Evolutionary conservation across 257 asterid genomes (phyloP).

Genomic region (Gentiana dahurica): DNA sequence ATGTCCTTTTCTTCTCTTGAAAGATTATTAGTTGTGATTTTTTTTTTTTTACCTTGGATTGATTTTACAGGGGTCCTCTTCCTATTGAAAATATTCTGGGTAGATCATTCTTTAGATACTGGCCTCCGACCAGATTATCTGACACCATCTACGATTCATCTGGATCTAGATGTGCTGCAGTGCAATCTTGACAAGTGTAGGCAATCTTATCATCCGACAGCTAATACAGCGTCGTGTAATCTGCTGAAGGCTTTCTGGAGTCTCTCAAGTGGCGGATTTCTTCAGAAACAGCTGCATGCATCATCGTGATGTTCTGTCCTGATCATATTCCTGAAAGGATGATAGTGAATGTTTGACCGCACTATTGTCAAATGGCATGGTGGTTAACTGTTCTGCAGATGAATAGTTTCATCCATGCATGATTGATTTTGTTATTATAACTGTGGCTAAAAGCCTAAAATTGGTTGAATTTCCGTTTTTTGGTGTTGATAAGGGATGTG

Average conservation of each 20-base stretch:
- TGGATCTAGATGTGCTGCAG: constrained; percentile 4
- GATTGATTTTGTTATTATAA: neutral
- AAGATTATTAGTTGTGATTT: too few species aligned
- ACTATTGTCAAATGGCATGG: too few species aligned
- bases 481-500: too few species aligned
- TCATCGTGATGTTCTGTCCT: neutral
- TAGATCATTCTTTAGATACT: constrained; percentile 31
- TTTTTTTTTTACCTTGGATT: neutral
- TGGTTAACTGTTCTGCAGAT: neutral
- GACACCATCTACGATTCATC: constrained; percentile 11
- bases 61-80: constrained; percentile 30
- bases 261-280: neutral
- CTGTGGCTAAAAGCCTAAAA: neutral
- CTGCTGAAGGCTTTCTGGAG: neutral
- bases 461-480: too few species aligned
- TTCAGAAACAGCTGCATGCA: neutral
- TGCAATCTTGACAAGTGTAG: constrained; percentile 8
- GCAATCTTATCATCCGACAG: too few species aligned
- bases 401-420: constrained; percentile 2
- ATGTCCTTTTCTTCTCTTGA: too few species aligned
- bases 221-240: neutral
- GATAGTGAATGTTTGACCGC: constrained; percentile 16
- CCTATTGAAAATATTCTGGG: constrained; percentile 26
- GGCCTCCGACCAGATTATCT: constrained; percentile 35
- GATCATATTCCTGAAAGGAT: constrained; percentile 4